These are phyloP conservation scores for Meyerozyma elateridarum DNA, from an alignment of 1,139 yeast species.

Conservation along the genomic window DNA sequence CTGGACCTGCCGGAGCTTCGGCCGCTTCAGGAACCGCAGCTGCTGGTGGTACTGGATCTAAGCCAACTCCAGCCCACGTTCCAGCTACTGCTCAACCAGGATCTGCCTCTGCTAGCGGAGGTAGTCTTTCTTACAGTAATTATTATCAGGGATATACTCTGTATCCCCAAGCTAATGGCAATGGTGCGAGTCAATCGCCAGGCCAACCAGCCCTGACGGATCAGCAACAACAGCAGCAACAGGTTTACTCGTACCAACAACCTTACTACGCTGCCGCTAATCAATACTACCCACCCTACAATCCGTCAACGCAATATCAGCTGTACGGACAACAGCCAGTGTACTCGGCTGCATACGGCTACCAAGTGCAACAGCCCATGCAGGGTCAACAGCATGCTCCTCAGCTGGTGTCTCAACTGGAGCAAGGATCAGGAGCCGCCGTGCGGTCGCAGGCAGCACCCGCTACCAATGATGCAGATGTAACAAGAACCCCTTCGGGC, in stretches of 20 bases:
- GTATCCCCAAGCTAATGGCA: slow-evolving; percentile 2
- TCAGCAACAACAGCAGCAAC: slow-evolving; percentile 11
- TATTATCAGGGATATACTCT: slow-evolving; percentile 2
- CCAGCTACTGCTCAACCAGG: slow-evolving; percentile 12
- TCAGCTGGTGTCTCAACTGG: slow-evolving; percentile 12
- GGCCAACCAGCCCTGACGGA: neutral
- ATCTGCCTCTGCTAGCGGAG: slow-evolving; percentile 11
- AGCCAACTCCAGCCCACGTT: slow-evolving; percentile 5
- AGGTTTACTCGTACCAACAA: slow-evolving; percentile 19
- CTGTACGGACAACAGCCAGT: slow-evolving; percentile 23
- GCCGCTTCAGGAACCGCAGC: slow-evolving; percentile 12
- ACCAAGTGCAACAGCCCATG: slow-evolving; percentile 5
- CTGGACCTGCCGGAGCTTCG: slow-evolving; percentile 8
- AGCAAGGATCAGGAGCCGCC: slow-evolving; percentile 10
- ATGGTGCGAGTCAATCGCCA: slow-evolving; percentile 1
- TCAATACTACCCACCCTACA: slow-evolving; percentile 21
- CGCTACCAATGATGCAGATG: slow-evolving; percentile 5
- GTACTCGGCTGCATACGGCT: slow-evolving; percentile 19
- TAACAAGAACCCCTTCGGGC: slow-evolving; percentile 5
- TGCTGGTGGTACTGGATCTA: slow-evolving; percentile 11
- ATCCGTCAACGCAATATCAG: slow-evolving; percentile 19
- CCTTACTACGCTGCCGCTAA: slow-evolving; percentile 21
- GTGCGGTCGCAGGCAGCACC: slow-evolving; percentile 5
- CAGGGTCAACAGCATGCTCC: slow-evolving; percentile 12
- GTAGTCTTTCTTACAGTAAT: slow-evolving; percentile 8